A percentile compares a stretch with the other conserved stretches of the same genome.
phyloP scores from a whole-genome alignment of 169 alveolate species.

The Cryptosporidium xiaoi region DNA sequence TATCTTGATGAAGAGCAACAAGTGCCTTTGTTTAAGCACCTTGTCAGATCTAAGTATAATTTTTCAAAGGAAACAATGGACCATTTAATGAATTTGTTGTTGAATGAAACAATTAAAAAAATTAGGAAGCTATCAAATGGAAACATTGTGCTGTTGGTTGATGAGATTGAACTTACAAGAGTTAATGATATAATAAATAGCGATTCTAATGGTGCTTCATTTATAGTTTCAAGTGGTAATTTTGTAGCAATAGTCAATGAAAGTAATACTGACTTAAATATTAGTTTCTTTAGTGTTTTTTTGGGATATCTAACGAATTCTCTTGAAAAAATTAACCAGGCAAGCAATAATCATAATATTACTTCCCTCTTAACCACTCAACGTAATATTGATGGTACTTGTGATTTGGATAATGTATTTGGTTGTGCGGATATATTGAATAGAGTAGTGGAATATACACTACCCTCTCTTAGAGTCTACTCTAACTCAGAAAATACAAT shows the following conservation, averaged over 20 bases:
- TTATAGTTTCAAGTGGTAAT: slow-evolving; percentile 1
- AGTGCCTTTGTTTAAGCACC: not conserved
- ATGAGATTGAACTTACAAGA: slow-evolving; percentile 28
- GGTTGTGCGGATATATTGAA: slow-evolving; percentile 6
- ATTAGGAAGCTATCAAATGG: slow-evolving; percentile 5
- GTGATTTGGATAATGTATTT: not conserved
- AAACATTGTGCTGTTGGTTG: not conserved
- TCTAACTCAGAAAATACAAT: no score
- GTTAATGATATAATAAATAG: not conserved
- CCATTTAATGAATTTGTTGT: not conserved
- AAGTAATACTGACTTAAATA: not conserved
- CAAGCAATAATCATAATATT: not conserved
- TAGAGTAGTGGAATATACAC: not conserved
- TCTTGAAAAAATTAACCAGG: not conserved
- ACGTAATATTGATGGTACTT: not conserved
- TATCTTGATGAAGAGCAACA: not conserved
- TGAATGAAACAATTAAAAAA: not conserved
- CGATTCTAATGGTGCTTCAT: not conserved
- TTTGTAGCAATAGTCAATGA: not conserved
- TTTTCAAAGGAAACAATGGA: not conserved
- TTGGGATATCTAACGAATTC: not conserved
- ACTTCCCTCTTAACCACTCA: not conserved
- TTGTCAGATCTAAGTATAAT: not conserved
- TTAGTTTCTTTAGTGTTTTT: slow-evolving; percentile 8
- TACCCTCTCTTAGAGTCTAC: not conserved